Evolutionary conservation across 2,329 filamentous ascomycete species (phyloP).

Genomic region (Scortechinia acanthostroma): DNA sequence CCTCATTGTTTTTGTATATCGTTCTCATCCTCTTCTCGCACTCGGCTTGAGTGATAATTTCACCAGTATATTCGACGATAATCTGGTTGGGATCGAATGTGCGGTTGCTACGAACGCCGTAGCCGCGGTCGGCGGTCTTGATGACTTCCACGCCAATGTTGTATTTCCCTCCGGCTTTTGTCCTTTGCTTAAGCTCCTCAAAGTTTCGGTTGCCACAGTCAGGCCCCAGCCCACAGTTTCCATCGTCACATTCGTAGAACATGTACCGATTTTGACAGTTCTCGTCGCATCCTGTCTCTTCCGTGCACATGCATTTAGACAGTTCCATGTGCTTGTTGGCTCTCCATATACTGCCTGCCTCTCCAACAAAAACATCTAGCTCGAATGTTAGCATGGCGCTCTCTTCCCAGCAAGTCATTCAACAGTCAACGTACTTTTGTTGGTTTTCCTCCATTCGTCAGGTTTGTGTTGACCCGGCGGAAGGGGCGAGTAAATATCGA

Average conservation of each 20-base stretch:
- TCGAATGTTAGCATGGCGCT: neutral
- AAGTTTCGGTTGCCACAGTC: constrained; percentile 59
- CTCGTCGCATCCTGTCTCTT: constrained; percentile 53
- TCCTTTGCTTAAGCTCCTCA: constrained; percentile 46
- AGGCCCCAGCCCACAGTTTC: constrained; percentile 49
- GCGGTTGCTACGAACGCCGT: constrained; percentile 58
- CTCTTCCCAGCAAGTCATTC: neutral
- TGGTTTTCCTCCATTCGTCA: constrained; percentile 58
- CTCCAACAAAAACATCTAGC: constrained; percentile 55
- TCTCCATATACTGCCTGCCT: constrained; percentile 45
- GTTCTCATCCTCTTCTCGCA: constrained; percentile 59
- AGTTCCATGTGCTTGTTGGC: constrained; percentile 38
- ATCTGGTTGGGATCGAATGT: constrained; percentile 60
- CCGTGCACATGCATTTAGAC: constrained; percentile 40
- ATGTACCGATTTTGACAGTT: constrained; percentile 62
- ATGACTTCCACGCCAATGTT: constrained; percentile 64
- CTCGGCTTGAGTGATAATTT: constrained; percentile 63
- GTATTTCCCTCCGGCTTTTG: constrained; percentile 49
- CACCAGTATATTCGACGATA: constrained; percentile 65
- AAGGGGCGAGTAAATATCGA: constrained; percentile 56
- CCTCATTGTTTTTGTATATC: constrained; percentile 60
- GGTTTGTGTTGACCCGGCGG: constrained; percentile 53
- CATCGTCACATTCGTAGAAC: constrained; percentile 63
- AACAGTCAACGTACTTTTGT: constrained; percentile 37
- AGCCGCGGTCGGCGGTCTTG: constrained; percentile 54